Conservation (phyloP, 2,329 filamentous ascomycete genomes). For the Fusarium compactum region DNA sequence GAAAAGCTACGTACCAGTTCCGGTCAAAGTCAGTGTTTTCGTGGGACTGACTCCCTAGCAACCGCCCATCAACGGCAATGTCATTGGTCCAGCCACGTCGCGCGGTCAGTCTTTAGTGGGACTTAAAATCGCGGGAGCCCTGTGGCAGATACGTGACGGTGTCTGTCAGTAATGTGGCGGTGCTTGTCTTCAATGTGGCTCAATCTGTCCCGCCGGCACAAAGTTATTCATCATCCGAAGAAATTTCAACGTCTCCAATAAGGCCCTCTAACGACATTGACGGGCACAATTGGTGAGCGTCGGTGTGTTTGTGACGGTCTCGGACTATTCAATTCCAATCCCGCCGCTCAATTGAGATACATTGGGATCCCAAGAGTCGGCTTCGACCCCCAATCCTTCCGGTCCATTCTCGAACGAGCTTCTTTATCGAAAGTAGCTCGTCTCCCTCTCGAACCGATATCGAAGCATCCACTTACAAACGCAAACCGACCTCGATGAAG, state of each 20-base stretch:
- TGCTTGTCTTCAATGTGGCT: conserved; percentile 20
- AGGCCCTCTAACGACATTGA: conserved; percentile 29
- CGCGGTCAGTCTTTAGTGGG: conserved; percentile 27
- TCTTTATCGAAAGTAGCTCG: conserved; percentile 22
- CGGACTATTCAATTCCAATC: conserved; percentile 19
- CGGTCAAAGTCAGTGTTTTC: conserved; percentile 25
- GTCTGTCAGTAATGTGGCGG: conserved; percentile 34
- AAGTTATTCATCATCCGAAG: conserved; percentile 47
- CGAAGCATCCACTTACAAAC: conserved; percentile 20
- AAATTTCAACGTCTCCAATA: conserved; percentile 44
- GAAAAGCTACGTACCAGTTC: conserved; percentile 32
- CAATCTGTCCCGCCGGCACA: conserved; percentile 32
- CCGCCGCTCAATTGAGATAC: conserved; percentile 14
- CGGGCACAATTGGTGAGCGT: conserved; percentile 33
- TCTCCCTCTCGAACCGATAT: conserved; percentile 31
- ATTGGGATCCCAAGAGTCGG: conserved; percentile 16
- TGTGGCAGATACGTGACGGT: conserved; percentile 32
- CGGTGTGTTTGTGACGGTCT: conserved; percentile 32
- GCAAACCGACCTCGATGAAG: conserved; percentile 34
- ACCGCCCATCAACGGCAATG: conserved; percentile 66
- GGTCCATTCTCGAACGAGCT: conserved; percentile 20
- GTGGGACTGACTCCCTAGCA: conserved; percentile 43
- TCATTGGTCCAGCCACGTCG: conserved; percentile 57
- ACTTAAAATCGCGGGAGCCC: conserved; percentile 27
- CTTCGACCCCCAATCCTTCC: conserved; percentile 18